Evolutionary conservation across 2,329 filamentous ascomycete genomes (phyloP), one percentile per base, ranked within the genome.

Genomic region (Penicillium sp.): DNA sequence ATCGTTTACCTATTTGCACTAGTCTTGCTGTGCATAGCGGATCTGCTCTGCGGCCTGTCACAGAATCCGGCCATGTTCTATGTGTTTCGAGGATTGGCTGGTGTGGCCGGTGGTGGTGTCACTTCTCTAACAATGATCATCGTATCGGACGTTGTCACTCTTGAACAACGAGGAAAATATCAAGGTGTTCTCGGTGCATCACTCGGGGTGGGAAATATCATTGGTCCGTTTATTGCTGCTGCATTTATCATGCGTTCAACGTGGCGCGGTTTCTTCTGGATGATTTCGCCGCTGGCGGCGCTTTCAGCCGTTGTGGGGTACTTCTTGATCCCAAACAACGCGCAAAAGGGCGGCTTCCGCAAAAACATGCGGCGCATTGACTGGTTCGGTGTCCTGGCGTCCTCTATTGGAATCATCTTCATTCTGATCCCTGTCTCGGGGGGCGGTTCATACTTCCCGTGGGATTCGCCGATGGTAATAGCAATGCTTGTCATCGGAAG

Each of bases 351-450:
- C 32, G 70, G 75, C 8, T 68, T 81, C 30, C 68, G 69, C 32
- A 75, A 78, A 36, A 82, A 79, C 40, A 60, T 82, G 18, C 71
- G 69, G 41, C 81, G 80, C 36, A 83, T 87, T 48, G 85, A 88
- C 64, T 84, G 80, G 56, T 78, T 72, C 20, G 85, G 85, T 1
- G 73, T 84, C 1, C 50, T 85, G 9, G 75, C 78, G 2, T 81
- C 79, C 3, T 82, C 81, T 0, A 69, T 78, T 6, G 83, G 78
- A 0, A 79, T 86, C 23, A 79, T 87, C 8, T 74, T 87, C 10
- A 59, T 88, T 2, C 73, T 88, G 15, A 84, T 88, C 37, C 85
- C 85, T 0, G 78, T 88, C 10, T 86, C 84, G 2, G 83, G 83
- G 13, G 83, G 81, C 50, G 83, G 80, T 1, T 76, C 78, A 0